These are phyloP conservation scores for Alternaria longipes DNA, from an alignment of 2,329 filamentous ascomycete genomes.

Conservation along the genomic window DNA sequence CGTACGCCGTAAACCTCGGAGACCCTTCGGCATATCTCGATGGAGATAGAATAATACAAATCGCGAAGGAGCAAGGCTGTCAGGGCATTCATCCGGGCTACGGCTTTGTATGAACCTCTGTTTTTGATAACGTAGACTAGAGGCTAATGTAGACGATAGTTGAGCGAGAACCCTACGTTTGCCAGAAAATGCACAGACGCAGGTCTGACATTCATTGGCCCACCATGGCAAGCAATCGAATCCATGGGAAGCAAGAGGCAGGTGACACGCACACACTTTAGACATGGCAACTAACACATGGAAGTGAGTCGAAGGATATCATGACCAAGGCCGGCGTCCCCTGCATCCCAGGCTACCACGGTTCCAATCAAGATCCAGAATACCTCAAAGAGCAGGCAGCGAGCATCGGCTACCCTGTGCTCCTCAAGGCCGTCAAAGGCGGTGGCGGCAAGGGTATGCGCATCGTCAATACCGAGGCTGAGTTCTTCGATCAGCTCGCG, in stretches of 20 bases:
- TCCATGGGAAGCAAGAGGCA: constrained; percentile 91
- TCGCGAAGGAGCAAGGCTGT: constrained; percentile 86
- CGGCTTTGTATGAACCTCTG: constrained; percentile 69
- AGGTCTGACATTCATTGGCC: constrained; percentile 93
- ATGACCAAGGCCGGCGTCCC: constrained; percentile 96
- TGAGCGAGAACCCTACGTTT: constrained; percentile 93
- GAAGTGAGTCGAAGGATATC: constrained; percentile 85
- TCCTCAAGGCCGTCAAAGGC: constrained; percentile 72
- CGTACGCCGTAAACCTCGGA: constrained; percentile 84
- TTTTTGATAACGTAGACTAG: not conserved
- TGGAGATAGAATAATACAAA: constrained; percentile 87
- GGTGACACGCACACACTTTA: not conserved
- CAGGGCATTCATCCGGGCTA: constrained; percentile 95
- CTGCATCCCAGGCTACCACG: constrained; percentile 96
- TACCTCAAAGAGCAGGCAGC: constrained; percentile 74
- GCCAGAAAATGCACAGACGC: constrained; percentile 88
- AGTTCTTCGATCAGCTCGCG: constrained; percentile 68
- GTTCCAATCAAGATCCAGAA: constrained; percentile 75
- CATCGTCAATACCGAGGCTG: constrained; percentile 65
- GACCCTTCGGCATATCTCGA: constrained; percentile 89
- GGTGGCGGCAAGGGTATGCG: constrained; percentile 75
- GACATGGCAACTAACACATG: constrained; percentile 14
- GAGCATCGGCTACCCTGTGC: constrained; percentile 72
- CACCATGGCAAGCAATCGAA: constrained; percentile 78
- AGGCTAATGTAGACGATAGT: constrained; percentile 38